These are phyloP conservation scores for Pistacia vera DNA, from an alignment of 345 rosid genomes.

Conservation along the genomic window DNA sequence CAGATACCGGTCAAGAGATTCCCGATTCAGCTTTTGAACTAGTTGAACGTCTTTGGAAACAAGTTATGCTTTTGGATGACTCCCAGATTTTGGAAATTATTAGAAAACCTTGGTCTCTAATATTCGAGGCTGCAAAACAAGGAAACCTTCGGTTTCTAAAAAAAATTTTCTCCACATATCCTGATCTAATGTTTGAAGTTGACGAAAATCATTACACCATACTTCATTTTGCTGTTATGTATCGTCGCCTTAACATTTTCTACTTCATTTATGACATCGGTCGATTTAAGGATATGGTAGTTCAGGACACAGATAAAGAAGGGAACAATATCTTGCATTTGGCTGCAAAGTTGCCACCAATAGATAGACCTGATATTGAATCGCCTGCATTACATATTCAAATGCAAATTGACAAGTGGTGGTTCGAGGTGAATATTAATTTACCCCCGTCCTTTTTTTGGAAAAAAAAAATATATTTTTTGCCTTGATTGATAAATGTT, in stretches of 20 bases:
- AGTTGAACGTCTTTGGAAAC: neutral
- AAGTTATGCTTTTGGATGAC: neutral
- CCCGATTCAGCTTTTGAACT: neutral
- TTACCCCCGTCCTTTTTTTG: neutral
- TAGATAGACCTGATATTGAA: neutral
- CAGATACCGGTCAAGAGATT: neutral
- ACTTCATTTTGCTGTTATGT: constrained; percentile 21
- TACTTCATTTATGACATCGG: constrained; percentile 10
- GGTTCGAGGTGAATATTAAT: constrained; percentile 22
- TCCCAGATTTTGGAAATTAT: neutral
- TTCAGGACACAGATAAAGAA: neutral
- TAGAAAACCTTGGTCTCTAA: neutral
- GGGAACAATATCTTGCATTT: constrained; percentile 26
- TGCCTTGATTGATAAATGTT: neutral
- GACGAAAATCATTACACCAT: neutral
- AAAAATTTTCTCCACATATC: neutral
- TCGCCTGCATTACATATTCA: constrained; percentile 25
- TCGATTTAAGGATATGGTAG: constrained; percentile 8
- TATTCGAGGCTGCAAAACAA: constrained; percentile 1
- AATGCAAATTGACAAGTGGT: constrained; percentile 14
- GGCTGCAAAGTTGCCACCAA: constrained; percentile 20
- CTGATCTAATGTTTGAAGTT: neutral
- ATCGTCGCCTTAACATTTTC: constrained; percentile 21
- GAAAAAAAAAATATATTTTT: neutral
- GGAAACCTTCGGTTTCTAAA: neutral